phyloP scores from a whole-genome alignment of 1,284 basidiomycete genomes.

The Tranzscheliella williamsii region DNA sequence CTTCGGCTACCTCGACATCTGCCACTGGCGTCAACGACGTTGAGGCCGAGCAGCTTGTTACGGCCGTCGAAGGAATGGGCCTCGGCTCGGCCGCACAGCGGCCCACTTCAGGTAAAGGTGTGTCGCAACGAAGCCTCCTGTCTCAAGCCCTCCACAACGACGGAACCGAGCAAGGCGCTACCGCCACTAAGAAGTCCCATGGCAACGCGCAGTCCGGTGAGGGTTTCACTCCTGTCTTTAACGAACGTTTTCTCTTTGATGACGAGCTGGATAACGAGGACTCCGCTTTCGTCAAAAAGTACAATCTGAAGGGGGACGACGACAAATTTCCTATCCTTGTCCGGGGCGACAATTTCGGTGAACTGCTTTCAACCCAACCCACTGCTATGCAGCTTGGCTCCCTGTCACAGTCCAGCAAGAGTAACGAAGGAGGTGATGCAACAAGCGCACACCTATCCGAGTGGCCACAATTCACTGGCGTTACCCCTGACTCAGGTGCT shows the following conservation, averaged over 20 bases:
- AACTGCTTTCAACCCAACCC: conserved; percentile 81
- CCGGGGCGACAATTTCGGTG: conserved; percentile 64
- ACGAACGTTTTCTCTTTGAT: conserved; percentile 57
- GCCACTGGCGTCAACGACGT: conserved; percentile 36
- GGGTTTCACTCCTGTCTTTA: conserved; percentile 51
- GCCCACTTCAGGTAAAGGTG: too few relatives aligned
- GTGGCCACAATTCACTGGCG: conserved; percentile 84
- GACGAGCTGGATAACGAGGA: conserved; percentile 58
- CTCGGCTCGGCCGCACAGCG: too few relatives aligned
- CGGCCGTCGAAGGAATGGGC: too few relatives aligned
- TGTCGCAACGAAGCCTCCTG: conserved; percentile 2
- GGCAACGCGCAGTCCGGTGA: conserved; percentile 7
- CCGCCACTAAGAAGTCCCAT: neutral
- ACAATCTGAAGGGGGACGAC: conserved; percentile 55
- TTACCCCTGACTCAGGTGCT: conserved; percentile 43
- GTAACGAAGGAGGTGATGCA: neutral
- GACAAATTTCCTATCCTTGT: conserved; percentile 69
- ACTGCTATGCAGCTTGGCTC: conserved; percentile 90
- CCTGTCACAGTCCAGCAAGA: conserved; percentile 71
- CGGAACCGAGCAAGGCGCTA: neutral
- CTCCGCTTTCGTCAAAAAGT: conserved; percentile 59
- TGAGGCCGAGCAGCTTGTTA: too few relatives aligned
- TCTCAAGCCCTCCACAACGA: conserved; percentile 4
- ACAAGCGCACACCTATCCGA: conserved; percentile 75
- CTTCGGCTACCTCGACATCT: conserved; percentile 30